Base-by-base conservation (phyloP, 2,329 filamentous ascomycete species). In the Ilyonectria mors-panacis region DNA sequence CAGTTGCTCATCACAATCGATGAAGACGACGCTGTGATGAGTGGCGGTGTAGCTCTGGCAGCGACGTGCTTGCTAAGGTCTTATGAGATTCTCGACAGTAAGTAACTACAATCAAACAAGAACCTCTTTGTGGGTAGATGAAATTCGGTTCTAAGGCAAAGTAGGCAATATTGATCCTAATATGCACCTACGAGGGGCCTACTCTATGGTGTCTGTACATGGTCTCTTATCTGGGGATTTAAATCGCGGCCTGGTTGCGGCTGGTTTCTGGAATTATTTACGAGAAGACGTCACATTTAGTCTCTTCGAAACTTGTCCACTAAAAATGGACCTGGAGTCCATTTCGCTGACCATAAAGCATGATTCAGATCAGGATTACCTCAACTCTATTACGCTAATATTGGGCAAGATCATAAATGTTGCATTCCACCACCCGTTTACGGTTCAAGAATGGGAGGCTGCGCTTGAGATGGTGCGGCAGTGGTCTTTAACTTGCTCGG, bases 211-310 rank as follows among this genome's bases (percentile, higher is more conserved):
- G 1, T 81, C 79, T 1, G 73, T 76, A 5, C 72, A 75, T 8
- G 73, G 37, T 59, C 62, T 74, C 1, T 63, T 73, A 7, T 66
- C 74, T 0, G 75, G 72, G 3, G 67, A 74, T 0, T 45, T 72
- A 1, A 70, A 72, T 0, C 65, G 74, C 3, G 77, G 77, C 0
- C 70, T 86, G 0, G 67, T 80, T 2, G 77, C 77, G 4, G 81
- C 84, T 1, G 84, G 84, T 0, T 84, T 84, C 61, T 87, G 84
- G 85, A 87, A 87, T 65, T 86, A 86, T 59, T 78, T 87, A 0
- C 80, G 85, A 1, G 84, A 87, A 71, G 84, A 87, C 42, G 86
- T 87, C n/a, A 86, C 85, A 0, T 84, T 86, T n/a, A 84, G 84
- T n/a, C 71, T 87, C 1, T 85, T 84, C 45, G 77, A 82, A 42